A percentile compares a stretch with the other conserved stretches of the same genome.
Conservation (phyloP, 768 basidiomycete genomes). For the Pleurotus citrinopileatus region DNA sequence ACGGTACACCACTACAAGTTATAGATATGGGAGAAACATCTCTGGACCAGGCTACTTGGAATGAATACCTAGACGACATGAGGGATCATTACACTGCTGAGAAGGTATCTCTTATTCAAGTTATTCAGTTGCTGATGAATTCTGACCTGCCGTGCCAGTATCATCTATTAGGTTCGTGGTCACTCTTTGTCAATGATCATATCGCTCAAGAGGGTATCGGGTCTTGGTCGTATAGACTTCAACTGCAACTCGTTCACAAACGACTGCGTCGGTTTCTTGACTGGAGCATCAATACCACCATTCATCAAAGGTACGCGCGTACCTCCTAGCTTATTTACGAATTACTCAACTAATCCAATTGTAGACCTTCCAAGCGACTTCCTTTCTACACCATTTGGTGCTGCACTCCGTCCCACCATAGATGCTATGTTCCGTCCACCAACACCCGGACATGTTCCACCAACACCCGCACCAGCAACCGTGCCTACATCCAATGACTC, state of each 20-base stretch:
- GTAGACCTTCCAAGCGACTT: constrained; percentile 79
- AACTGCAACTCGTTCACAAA: constrained; percentile 96
- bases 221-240: constrained; percentile 68
- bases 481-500: constrained; percentile 39
- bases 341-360: neutral
- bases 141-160: constrained; percentile 50
- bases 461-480: constrained; percentile 27
- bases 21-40: constrained; percentile 77
- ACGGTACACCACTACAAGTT: constrained; percentile 69
- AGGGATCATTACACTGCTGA: constrained; percentile 83
- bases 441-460: constrained; percentile 27
- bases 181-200: too few relatives aligned
- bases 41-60: constrained; percentile 81
- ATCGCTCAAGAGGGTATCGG: too few relatives aligned
- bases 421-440: constrained; percentile 79
- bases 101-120: constrained; percentile 50
- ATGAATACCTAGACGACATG: constrained; percentile 79
- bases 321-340: neutral
- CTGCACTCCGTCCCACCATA: constrained; percentile 83
- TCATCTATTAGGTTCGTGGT: constrained; percentile 68
- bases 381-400: constrained; percentile 86
- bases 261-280: constrained; percentile 84
- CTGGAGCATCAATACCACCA: constrained; percentile 74
- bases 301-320: constrained; percentile 69
- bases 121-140: neutral